Evolutionary conservation across 2,329 filamentous ascomycete genomes (phyloP).

Genomic region (Sporothrix phasma): DNA sequence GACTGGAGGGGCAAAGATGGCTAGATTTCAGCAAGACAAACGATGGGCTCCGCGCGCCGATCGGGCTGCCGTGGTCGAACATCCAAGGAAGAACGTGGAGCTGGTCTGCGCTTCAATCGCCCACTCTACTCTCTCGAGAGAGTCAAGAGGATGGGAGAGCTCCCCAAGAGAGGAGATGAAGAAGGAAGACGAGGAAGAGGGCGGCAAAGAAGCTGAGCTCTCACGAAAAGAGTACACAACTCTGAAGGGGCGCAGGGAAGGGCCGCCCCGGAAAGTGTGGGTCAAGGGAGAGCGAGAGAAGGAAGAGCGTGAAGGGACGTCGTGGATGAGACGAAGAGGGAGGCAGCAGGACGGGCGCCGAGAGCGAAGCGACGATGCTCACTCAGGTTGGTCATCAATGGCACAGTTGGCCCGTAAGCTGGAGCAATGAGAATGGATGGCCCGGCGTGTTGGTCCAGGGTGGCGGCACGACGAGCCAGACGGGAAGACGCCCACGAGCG

Average conservation of each 20-base stretch:
- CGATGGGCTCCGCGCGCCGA: neutral
- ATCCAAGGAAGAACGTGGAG: neutral
- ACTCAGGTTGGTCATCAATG: neutral
- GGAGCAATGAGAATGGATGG: neutral
- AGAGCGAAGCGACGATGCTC: slow-evolving; percentile 1
- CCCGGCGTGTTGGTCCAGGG: neutral
- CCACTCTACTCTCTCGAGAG: neutral
- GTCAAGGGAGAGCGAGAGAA: slow-evolving; percentile 1
- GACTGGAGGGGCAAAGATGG: neutral
- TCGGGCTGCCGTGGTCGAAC: neutral
- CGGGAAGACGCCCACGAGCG: neutral
- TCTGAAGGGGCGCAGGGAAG: neutral
- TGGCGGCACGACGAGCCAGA: neutral
- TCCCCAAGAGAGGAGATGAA: neutral
- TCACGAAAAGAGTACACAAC: neutral
- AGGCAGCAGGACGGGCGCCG: neutral
- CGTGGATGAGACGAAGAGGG: neutral
- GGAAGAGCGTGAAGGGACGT: neutral
- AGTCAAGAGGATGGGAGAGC: neutral
- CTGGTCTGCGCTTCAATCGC: neutral
- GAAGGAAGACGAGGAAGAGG: neutral
- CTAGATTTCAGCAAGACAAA: neutral
- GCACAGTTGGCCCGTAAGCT: neutral
- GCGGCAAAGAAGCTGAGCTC: neutral
- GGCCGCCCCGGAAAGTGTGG: neutral